phyloP scores from a whole-genome alignment of 805 yeast genomes.

The Saccharomycopsis sp. region DNA sequence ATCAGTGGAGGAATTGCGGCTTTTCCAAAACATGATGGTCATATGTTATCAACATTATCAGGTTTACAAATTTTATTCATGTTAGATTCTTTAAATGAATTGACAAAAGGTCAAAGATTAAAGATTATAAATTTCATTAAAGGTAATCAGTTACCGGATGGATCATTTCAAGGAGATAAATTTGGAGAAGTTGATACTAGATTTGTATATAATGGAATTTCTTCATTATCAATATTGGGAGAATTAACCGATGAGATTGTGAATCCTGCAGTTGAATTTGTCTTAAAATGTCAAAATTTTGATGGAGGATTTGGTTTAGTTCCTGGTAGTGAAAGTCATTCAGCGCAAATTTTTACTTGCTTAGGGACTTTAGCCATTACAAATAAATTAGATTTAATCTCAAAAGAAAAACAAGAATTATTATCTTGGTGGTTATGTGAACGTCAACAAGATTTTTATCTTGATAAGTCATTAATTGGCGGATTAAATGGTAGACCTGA shows the following conservation, averaged over 20 bases:
- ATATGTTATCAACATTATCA: slow-evolving; percentile 71
- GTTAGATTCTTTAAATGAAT: slow-evolving; percentile 46
- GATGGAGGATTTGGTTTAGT: slow-evolving; percentile 94
- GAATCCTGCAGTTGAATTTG: slow-evolving; percentile 55
- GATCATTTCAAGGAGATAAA: slow-evolving; percentile 81
- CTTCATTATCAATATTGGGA: slow-evolving; percentile 60
- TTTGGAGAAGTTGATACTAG: slow-evolving; percentile 93
- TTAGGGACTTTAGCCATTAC: slow-evolving; percentile 70
- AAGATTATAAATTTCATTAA: slow-evolving; percentile 30
- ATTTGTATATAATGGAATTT: slow-evolving; percentile 75
- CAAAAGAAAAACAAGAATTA: slow-evolving; percentile 30
- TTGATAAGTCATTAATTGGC: slow-evolving; percentile 40
- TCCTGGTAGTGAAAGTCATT: slow-evolving; percentile 94
- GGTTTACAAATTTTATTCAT: slow-evolving; percentile 74
- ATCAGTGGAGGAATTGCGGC: slow-evolving; percentile 79
- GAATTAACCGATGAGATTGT: slow-evolving; percentile 41
- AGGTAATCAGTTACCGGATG: slow-evolving; percentile 33
- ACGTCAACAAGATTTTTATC: slow-evolving; percentile 49
- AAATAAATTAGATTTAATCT: slow-evolving; percentile 38
- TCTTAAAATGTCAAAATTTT: slow-evolving; percentile 67
- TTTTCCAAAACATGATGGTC: slow-evolving; percentile 83
- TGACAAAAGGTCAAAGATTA: slow-evolving; percentile 23
- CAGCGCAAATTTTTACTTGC: slow-evolving; percentile 86
- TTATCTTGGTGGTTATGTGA: slow-evolving; percentile 86
- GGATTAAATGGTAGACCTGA: slow-evolving; percentile 97